Conservation (phyloP, 352 stramenopile genomes). For the Phytophthora chlamydospora region DNA sequence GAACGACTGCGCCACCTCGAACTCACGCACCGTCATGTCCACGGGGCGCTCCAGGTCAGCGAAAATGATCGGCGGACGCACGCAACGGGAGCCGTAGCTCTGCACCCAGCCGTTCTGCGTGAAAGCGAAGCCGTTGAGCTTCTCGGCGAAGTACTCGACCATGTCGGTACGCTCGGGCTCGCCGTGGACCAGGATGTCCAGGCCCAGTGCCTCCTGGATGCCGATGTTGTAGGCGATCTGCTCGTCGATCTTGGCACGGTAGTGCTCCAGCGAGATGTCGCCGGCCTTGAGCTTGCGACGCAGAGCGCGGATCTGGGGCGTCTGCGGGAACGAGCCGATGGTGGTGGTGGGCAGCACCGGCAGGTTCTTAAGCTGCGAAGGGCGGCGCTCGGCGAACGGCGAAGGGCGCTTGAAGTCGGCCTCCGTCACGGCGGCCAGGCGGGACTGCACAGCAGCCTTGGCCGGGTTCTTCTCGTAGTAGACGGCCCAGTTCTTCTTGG, state of each 20-base stretch:
- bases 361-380: conserved; percentile 66
- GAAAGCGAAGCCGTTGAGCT: conserved; percentile 93
- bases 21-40: conserved; percentile 93
- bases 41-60: conserved; percentile 82
- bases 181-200: conserved; percentile 95
- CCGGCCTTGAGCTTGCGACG: conserved; percentile 84
- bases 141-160: conserved; percentile 96
- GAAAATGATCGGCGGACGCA: conserved; percentile 93
- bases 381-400: conserved; percentile 79
- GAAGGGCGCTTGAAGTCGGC: conserved; percentile 85
- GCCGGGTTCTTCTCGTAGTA: conserved; percentile 89
- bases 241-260: conserved; percentile 89
- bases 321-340: conserved; percentile 96
- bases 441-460: conserved; percentile 66
- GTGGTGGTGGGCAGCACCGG: conserved; percentile 92
- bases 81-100: conserved; percentile 93
- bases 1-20: conserved; percentile 90
- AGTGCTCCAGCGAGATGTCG: conserved; percentile 76
- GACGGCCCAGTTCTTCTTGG: conserved; percentile 65
- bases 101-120: conserved; percentile 94
- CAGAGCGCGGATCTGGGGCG: conserved; percentile 82
- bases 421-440: conserved; percentile 63
- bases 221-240: conserved; percentile 93
- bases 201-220: conserved; percentile 90
- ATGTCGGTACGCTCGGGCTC: conserved; percentile 95